Conservation (phyloP, 768 basidiomycete species). For the Tylopilus rubrobrunneus region DNA sequence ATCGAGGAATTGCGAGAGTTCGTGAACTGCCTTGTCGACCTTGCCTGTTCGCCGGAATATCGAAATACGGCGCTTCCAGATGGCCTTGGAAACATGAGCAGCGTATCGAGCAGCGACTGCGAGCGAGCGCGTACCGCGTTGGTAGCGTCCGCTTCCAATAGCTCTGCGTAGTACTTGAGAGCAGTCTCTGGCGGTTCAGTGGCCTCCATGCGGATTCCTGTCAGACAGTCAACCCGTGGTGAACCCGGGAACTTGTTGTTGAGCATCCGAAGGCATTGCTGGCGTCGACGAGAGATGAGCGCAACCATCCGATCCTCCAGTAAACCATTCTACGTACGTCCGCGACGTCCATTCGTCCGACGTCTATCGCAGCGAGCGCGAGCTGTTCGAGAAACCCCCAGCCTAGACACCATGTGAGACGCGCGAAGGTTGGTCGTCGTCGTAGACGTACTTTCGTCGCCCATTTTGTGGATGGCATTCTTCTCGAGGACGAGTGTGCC, state of each 20-base stretch:
- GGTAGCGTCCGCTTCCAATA: slow-evolving; percentile 62
- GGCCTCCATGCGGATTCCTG: slow-evolving; percentile 76
- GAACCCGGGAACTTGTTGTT: slow-evolving; percentile 69
- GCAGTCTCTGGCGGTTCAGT: slow-evolving; percentile 53
- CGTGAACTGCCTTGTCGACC: slow-evolving; percentile 62
- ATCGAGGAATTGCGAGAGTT: slow-evolving; percentile 73
- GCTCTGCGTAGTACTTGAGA: slow-evolving; percentile 56
- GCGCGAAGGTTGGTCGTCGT: no score
- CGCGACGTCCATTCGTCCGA: slow-evolving; percentile 67
- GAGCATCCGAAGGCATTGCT: slow-evolving; percentile 49
- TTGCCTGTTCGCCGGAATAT: slow-evolving; percentile 62
- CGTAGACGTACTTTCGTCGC: slow-evolving; percentile 50
- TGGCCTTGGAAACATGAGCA: slow-evolving; percentile 34
- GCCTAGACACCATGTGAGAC: slow-evolving; percentile 37
- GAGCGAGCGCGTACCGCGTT: slow-evolving; percentile 55
- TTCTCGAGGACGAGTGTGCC: slow-evolving; percentile 50
- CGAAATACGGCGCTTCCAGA: slow-evolving; percentile 81
- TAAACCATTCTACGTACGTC: slow-evolving; percentile 48
- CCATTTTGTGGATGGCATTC: slow-evolving; percentile 40
- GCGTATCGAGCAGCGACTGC: not conserved
- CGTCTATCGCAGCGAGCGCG: slow-evolving; percentile 71
- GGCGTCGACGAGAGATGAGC: slow-evolving; percentile 4
- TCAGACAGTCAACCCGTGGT: slow-evolving; percentile 72
- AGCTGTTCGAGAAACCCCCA: slow-evolving; percentile 84
- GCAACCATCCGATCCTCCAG: not conserved